Percentiles rank a stretch among this genome's conserved stretches.
These are phyloP conservation scores for Hemileccinum impolitum DNA, from an alignment of 768 basidiomycete genomes.

Conservation along the genomic window DNA sequence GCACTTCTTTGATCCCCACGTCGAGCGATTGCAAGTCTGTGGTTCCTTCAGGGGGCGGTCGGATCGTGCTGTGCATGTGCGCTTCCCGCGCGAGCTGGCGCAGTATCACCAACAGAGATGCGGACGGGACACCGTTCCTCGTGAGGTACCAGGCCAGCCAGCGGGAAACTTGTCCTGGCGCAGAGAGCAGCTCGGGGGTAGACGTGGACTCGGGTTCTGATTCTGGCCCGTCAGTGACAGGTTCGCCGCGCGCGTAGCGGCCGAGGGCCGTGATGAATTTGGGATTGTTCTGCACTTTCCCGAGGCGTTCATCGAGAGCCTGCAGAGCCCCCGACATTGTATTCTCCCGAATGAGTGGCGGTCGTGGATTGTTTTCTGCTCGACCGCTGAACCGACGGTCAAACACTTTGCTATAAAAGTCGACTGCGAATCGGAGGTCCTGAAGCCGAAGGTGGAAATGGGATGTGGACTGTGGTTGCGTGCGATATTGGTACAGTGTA, in stretches of 20 bases:
- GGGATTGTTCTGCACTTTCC: constrained; percentile 32
- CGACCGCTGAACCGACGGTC: constrained; percentile 72
- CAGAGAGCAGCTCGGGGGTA: constrained; percentile 9
- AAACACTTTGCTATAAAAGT: constrained; percentile 75
- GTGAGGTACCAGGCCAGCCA: constrained; percentile 69
- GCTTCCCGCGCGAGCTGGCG: constrained; percentile 62
- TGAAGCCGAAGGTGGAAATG: constrained; percentile 69
- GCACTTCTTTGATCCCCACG: constrained; percentile 75
- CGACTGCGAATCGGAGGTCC: constrained; percentile 68
- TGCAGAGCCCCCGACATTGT: constrained; percentile 65
- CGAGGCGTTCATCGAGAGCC: constrained; percentile 57
- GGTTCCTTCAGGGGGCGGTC: constrained; percentile 52
- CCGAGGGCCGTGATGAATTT: constrained; percentile 35
- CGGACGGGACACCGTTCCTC: constrained; percentile 66
- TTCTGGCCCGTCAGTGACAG: constrained; percentile 27
- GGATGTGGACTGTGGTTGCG: constrained; percentile 51
- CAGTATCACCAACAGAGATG: constrained; percentile 61
- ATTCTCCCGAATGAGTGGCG: constrained; percentile 68
- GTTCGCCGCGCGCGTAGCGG: constrained; percentile 56
- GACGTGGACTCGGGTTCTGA: constrained; percentile 2
- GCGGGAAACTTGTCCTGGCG: constrained; percentile 25
- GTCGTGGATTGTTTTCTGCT: constrained; percentile 59
- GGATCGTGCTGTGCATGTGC: constrained; percentile 50
- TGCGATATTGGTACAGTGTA: constrained; percentile 65
- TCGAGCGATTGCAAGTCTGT: constrained; percentile 35